Conservation (phyloP, 2,329 filamentous ascomycete species). For the Raffaelea ambrosiae region DNA sequence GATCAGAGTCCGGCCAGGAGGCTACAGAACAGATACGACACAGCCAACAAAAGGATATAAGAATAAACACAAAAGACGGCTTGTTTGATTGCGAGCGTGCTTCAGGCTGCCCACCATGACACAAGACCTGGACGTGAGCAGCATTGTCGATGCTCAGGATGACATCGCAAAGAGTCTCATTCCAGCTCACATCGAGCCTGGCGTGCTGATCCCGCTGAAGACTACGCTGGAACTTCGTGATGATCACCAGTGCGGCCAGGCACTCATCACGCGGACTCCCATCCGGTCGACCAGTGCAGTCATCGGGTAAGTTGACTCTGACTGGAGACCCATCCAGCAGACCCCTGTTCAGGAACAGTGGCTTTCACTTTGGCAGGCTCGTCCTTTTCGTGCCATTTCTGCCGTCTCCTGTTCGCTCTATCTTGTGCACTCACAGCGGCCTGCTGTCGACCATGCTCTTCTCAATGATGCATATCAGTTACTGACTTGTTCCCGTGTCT, state of each 20-base stretch:
- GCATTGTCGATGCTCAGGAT: constrained; percentile 21
- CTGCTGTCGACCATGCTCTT: neutral
- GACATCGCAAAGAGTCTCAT: constrained; percentile 22
- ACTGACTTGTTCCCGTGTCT: neutral
- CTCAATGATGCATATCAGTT: neutral
- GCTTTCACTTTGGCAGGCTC: neutral
- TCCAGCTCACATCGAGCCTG: constrained; percentile 27
- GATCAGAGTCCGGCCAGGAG: neutral
- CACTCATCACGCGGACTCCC: constrained; percentile 65
- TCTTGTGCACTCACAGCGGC: no score
- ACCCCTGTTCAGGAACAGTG: no score
- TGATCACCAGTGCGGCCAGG: constrained; percentile 49
- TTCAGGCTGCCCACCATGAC: constrained; percentile 11
- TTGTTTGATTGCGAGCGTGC: neutral
- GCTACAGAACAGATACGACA: no score
- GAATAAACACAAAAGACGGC: neutral
- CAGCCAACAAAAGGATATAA: neutral
- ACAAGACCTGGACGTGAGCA: constrained; percentile 8
- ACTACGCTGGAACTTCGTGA: constrained; percentile 55
- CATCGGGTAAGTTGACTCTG: constrained; percentile 65
- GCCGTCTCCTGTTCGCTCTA: neutral
- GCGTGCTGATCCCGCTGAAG: constrained; percentile 53
- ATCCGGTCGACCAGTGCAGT: constrained; percentile 63
- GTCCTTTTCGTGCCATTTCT: neutral
- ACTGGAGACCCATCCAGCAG: no score